Evolutionary conservation across 441 rosid species (phyloP).

Genomic region (Theobroma grandiflorum): DNA sequence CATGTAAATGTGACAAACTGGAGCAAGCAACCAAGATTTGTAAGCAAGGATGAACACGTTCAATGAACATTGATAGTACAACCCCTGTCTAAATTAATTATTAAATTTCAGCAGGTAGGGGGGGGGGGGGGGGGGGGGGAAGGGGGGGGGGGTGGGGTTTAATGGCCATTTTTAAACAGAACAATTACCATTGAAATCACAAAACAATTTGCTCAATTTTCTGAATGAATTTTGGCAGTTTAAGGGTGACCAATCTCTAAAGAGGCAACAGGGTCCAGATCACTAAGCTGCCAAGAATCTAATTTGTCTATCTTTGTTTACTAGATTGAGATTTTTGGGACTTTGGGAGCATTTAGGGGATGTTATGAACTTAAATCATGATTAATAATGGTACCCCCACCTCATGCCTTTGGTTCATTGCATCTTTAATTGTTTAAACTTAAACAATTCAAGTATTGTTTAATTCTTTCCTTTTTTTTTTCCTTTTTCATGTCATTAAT

Average conservation of each 20-base stretch:
- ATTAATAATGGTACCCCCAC: background rate
- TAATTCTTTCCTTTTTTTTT: background rate
- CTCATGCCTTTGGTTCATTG: background rate
- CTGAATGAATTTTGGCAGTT: background rate
- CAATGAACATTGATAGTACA: conserved; percentile 41
- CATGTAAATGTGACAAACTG: conserved; percentile 5
- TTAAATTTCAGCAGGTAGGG: background rate
- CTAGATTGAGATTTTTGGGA: conserved; percentile 42
- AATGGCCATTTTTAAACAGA: background rate
- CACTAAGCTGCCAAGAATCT: conserved; percentile 38
- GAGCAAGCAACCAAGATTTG: conserved; percentile 20
- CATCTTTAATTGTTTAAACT: background rate
- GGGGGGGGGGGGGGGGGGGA: background rate
- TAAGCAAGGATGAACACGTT: conserved; percentile 26
- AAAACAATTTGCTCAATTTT: background rate
- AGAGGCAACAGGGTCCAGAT: conserved; percentile 21
- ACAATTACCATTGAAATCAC: background rate
- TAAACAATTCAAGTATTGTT: background rate
- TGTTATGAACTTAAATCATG: conserved; percentile 1
- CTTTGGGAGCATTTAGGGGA: conserved; percentile 1
- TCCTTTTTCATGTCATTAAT: background rate
- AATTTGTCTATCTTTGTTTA: conserved; percentile 16
- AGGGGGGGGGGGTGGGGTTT: background rate
- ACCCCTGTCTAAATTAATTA: background rate
- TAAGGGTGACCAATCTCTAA: conserved; percentile 17